A percentile compares a stretch with the other conserved stretches of the same genome.
Conservation (phyloP, 2,329 filamentous ascomycete genomes). For the Aspergillus hortae region DNA sequence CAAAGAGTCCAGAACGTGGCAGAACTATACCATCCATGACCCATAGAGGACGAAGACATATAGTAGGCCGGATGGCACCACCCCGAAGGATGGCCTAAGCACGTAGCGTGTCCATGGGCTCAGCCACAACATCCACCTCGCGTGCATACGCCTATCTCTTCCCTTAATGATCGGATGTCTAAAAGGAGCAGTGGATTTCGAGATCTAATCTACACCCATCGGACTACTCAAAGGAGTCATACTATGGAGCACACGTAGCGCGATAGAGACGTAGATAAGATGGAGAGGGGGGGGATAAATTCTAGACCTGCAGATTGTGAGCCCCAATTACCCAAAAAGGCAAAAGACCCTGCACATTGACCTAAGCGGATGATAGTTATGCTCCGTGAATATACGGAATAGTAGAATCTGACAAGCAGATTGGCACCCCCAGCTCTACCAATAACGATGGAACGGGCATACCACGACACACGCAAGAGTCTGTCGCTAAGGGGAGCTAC, state of each 20-base stretch:
- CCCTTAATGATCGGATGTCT: not conserved
- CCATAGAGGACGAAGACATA: not conserved
- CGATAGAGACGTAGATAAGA: not conserved
- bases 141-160: not conserved
- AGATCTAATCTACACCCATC: not conserved
- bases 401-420: not conserved
- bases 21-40: not conserved
- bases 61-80: not conserved
- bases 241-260: not conserved
- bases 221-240: constrained; percentile 1
- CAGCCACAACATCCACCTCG: not conserved
- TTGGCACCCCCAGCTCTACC: not conserved
- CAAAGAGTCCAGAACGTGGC: not conserved
- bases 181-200: not conserved
- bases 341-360: not conserved
- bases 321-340: not conserved
- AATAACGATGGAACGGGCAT: not conserved
- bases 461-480: not conserved
- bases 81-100: not conserved
- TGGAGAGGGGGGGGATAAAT: not conserved
- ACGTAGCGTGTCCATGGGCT: not conserved
- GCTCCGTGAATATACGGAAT: no score
- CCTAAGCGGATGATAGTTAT: not conserved
- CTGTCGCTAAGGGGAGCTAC: not conserved
- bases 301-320: not conserved